Evolutionary conservation across 495 filamentous ascomycete genomes (phyloP), one percentile per base, ranked within the genome.

Genomic region (Letharia lupina): DNA sequence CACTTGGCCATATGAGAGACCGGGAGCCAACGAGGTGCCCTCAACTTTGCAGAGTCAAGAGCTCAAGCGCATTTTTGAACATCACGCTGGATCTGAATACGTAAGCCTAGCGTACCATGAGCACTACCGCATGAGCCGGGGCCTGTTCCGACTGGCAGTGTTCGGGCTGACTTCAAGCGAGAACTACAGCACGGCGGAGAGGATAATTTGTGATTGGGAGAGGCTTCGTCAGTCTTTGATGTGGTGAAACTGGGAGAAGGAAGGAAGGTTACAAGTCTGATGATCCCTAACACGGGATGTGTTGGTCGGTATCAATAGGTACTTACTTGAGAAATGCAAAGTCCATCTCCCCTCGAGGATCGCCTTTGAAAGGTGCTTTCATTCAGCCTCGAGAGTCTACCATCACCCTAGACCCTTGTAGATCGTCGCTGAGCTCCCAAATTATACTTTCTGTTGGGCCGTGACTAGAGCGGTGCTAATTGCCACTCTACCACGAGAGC

Each of bases 41-140:
- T 45, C 52, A 0, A 68, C 68, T 13, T 54, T 28, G 5, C 72
- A 75, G 28, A 52, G 59, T 4, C 62, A 58, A 18, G 40, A 73
- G 60, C 23, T 77, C 4, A 77, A 76, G 58, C 60, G 65, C 6
- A 33, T 71, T 18, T 76, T 77, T 56, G 75, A 76, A 28, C 67
- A 75, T 18, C 63, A 64, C 48, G 70, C 71, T 12, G 73, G 73
- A n/a, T 8, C n/a, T 20, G 66, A 68, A 3, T 74, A 71, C 54
- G 1, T 62, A 40, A 63, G 67, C 15, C 64, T 73, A 60, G 71
- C 74, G 5, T 76, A 75, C 37, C 20, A 16, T 10, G 40, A 67
- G 15, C 50, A 57, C 11, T 75, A 66, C 65, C 68, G 71, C 28
- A 28, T 74, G 15, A 68, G 67, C 4, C 59, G 74, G n/a, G 47